Conservation (phyloP, 2,329 filamentous ascomycete species). For the Verticillium zaregamsianum region DNA sequence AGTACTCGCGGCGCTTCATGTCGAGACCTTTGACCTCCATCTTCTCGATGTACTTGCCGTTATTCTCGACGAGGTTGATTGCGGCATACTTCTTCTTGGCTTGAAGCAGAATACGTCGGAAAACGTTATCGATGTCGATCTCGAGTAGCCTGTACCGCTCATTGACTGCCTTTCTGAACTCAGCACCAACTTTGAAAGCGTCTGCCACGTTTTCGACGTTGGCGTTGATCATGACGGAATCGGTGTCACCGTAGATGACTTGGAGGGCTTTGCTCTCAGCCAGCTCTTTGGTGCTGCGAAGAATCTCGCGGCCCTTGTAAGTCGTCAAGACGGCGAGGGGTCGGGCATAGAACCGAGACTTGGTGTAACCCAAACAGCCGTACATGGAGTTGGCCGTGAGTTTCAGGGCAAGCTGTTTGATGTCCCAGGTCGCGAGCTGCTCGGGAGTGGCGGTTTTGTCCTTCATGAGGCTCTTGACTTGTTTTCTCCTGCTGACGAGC, state of each 20-base stretch:
- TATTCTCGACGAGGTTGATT: conserved; percentile 84
- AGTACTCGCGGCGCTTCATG: conserved; percentile 97
- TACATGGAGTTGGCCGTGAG: conserved; percentile 99
- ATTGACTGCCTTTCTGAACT: conserved; percentile 95
- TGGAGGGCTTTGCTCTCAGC: conserved; percentile 87
- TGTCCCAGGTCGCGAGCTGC: conserved; percentile 92
- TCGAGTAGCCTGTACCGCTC: conserved; percentile 88
- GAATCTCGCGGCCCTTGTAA: conserved; percentile 95
- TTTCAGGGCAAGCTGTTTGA: conserved; percentile 94
- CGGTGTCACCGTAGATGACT: conserved; percentile 98
- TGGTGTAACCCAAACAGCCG: conserved; percentile 93
- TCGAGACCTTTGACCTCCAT: conserved; percentile 98
- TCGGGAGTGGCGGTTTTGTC: conserved; percentile 81
- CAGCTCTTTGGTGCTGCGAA: conserved; percentile 91
- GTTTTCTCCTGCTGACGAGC: conserved; percentile 79
- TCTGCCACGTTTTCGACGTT: conserved; percentile 92
- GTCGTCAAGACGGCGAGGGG: conserved; percentile 94
- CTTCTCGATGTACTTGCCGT: conserved; percentile 88
- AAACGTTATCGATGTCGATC: conserved; percentile 97
- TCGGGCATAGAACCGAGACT: conserved; percentile 94
- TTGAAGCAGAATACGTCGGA: conserved; percentile 86
- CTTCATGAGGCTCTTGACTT: conserved; percentile 98
- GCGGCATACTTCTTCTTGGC: conserved; percentile 99
- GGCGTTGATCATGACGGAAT: conserved; percentile 99
- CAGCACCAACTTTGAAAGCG: conserved; percentile 83